Base-by-base conservation (phyloP, 345 rosid genomes). In the Eucalyptus urophylla region DNA sequence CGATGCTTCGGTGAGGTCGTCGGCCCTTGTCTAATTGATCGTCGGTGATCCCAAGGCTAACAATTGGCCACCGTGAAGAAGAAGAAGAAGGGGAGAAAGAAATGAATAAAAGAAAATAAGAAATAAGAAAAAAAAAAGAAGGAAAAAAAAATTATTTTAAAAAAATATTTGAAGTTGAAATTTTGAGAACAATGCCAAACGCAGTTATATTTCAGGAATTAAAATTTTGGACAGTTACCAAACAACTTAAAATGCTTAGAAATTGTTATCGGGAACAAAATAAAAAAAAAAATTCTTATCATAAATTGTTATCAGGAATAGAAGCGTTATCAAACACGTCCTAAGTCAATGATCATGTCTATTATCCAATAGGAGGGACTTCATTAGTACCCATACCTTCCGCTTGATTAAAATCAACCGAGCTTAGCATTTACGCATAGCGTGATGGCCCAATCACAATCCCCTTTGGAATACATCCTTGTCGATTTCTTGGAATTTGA, bases 231-330 rank as follows among this genome's bases (percentile, higher is more conserved):
- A 49, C 1, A 49, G 0, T 12, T 49, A 12, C 2, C 2, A 49
- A 49, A 49, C 5, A 0, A 0, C 6, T 49, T 49, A 49, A 49
- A 12, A 13, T 49, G 2, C 1, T 49, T 49, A 49, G 1, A 49
- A 49, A 49, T 49, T 13, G 15, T 49, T 49, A 0, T 0, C 1
- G 2, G 6, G 0, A 49, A 49, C 13, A 49, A 4, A 47, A 47
- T 47, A 3, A 47, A 47, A 47, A 47, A 1, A 1, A 47, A 47
- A 3, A 47, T 47, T 47, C 1, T 47, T 0, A 11, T 49, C 1
- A 13, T 0, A 49, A 49, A 49, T 49, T 49, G 50, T 49, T 49
- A 4, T 1, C 0, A 0, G 6, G 0, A 49, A 49, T 1, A 49
- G 0, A 49, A 49, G 14, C 1, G 1, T 49, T 49, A 4, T 14